These are phyloP conservation scores for Fonsecaea multimorphosa DNA, from an alignment of 2,329 filamentous ascomycete species.

Conservation along the genomic window DNA sequence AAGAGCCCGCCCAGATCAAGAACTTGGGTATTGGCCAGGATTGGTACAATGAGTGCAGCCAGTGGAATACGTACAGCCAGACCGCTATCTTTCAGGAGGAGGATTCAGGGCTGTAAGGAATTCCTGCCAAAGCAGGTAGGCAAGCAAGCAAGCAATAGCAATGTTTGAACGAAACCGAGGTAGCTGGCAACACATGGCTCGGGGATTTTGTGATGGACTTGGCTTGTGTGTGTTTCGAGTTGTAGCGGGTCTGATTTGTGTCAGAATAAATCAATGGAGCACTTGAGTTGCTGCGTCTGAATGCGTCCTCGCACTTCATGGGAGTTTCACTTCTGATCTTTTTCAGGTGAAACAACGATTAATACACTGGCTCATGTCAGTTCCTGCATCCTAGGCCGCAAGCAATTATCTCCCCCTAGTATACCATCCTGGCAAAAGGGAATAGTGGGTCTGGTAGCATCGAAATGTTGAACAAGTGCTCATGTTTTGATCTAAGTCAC, in stretches of 20 bases:
- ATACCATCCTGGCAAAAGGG: not conserved
- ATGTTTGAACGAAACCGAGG: not conserved
- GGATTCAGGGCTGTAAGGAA: constrained; percentile 40
- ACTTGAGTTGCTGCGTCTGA: not conserved
- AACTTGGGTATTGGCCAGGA: constrained; percentile 43
- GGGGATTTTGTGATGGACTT: not conserved
- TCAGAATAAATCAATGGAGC: not conserved
- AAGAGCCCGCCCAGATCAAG: constrained; percentile 47
- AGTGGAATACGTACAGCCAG: constrained; percentile 38
- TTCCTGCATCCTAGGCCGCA: not conserved
- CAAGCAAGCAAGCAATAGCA: not conserved
- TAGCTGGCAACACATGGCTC: constrained; percentile 6
- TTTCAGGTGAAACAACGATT: not conserved
- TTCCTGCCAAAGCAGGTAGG: too few relatives aligned
- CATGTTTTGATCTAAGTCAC: constrained; percentile 36
- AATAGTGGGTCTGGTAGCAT: not conserved
- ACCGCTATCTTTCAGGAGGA: constrained; percentile 36
- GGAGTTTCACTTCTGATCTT: not conserved
- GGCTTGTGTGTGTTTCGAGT: not conserved
- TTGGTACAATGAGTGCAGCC: constrained; percentile 46
- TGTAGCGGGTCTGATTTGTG: not conserved
- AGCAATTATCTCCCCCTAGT: not conserved
- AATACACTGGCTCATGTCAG: not conserved
- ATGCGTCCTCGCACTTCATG: not conserved
- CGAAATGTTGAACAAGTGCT: constrained; percentile 19